Evolutionary conservation across 306 rosid species (phyloP), one percentile per base, ranked within the genome.

Genomic region (Senna siamea): DNA sequence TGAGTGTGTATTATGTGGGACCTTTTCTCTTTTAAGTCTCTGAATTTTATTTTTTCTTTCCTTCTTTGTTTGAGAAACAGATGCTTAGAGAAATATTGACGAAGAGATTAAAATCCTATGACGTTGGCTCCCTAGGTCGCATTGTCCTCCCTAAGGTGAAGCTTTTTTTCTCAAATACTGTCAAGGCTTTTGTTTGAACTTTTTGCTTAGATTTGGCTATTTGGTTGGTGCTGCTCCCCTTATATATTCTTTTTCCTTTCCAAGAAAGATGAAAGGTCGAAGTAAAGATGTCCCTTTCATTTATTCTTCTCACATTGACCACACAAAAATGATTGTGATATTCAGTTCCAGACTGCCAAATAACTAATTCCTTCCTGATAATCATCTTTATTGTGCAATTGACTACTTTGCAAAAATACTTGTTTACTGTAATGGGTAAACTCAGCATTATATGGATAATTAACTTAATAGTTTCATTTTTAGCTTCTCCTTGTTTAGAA

Each of bases 91-190:
- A 70, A 13, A 40, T 92, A 69, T 37, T 86, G 34, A 75, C 72
- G 54, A 89, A 92, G 78, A 78, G 73, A 78, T 76, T 89, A 64
- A 69, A 65, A 73, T 77, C 68, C 5, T 89, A 90, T 56, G 98
- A 89, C 7, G 86, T 88, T 73, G 72, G 83, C 32, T 23, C 64
- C 62, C 59, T 81, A 48, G 85, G 87, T 3, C 87, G 93, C 50
- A 89, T 92, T 78, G 80, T 92, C 41, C 87, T 92, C 51, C 93
- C 96, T 13, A 92, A 92, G 93, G 98, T 88, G 56, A 81, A 73
- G 58, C 44, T 62, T 55, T 37, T 37, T 37, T 58, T 40, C 26
- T 58, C 40, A 58, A 10, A 19, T 43, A 11, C 19, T 35, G 28
- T 70, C 13, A 37, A 7, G 11, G 47, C 47, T 41, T 41, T 41